Conservation (phyloP, 140 eudicot genomes). For the Ambrosia hybrid region DNA sequence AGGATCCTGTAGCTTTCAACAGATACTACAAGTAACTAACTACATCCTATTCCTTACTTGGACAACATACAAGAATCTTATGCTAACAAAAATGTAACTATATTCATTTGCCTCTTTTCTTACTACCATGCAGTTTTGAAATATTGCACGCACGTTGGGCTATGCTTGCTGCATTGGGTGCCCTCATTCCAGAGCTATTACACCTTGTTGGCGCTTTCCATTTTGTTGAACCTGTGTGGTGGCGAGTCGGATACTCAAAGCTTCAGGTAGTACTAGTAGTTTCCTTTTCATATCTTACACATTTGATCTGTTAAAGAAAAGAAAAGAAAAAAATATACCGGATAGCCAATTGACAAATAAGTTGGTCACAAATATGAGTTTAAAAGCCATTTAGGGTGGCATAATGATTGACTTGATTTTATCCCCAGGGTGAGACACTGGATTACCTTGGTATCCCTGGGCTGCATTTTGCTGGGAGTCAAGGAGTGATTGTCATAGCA, state of each 20-base stretch:
- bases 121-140: constrained; percentile 60
- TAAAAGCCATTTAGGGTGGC: too few relatives aligned
- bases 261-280: constrained; percentile 57
- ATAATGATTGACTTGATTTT: background rate
- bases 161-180: constrained; percentile 98
- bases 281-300: background rate
- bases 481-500: constrained; percentile 90
- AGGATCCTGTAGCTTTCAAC: constrained; percentile 74
- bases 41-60: background rate
- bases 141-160: constrained; percentile 98
- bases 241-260: constrained; percentile 99
- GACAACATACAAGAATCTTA: too few relatives aligned
- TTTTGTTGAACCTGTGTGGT: constrained; percentile 97
- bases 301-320: background rate
- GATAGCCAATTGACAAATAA: background rate
- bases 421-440: constrained; percentile 77
- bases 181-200: constrained; percentile 82
- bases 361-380: too few relatives aligned
- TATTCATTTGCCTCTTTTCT: constrained; percentile 1
- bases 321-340: background rate
- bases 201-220: constrained; percentile 74
- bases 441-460: constrained; percentile 99
- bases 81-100: background rate
- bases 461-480: constrained; percentile 93
- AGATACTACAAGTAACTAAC: constrained; percentile 69